Evolutionary conservation across 2,329 filamentous ascomycete genomes (phyloP).

Genomic region (Epichloe festucae): DNA sequence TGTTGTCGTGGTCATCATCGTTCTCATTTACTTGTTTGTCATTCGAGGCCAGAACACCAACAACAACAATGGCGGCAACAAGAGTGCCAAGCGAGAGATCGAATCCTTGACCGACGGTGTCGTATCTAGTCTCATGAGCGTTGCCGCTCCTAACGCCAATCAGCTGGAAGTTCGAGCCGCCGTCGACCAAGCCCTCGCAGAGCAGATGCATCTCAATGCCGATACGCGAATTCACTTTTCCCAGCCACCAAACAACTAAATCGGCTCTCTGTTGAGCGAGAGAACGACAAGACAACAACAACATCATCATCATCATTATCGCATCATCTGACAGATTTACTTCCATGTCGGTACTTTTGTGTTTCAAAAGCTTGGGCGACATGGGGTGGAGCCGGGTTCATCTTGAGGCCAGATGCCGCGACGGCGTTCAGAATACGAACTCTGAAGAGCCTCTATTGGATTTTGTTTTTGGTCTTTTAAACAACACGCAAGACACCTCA

Average conservation of each 20-base stretch:
- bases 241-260: slow-evolving; percentile 9
- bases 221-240: slow-evolving; percentile 14
- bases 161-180: slow-evolving; percentile 2
- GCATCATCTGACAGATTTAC: not conserved
- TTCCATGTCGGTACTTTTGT: not conserved
- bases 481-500: slow-evolving; percentile 2
- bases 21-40: slow-evolving; percentile 36
- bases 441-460: not conserved
- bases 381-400: not conserved
- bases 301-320: too few relatives aligned
- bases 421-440: not conserved
- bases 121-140: not conserved
- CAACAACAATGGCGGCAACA: slow-evolving; percentile 15
- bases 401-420: not conserved
- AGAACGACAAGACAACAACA: not conserved
- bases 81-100: slow-evolving; percentile 16
- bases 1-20: slow-evolving; percentile 36
- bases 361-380: not conserved
- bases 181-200: slow-evolving; percentile 4
- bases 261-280: not conserved
- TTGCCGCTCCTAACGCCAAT: not conserved
- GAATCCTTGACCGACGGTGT: slow-evolving; percentile 9
- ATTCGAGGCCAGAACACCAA: slow-evolving; percentile 18
- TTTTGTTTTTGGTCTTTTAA: not conserved
- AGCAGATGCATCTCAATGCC: slow-evolving; percentile 8